Percentiles rank a stretch among this genome's conserved stretches.
Conservation (phyloP, 306 rosid genomes). For the Cucurbita maxima region DNA sequence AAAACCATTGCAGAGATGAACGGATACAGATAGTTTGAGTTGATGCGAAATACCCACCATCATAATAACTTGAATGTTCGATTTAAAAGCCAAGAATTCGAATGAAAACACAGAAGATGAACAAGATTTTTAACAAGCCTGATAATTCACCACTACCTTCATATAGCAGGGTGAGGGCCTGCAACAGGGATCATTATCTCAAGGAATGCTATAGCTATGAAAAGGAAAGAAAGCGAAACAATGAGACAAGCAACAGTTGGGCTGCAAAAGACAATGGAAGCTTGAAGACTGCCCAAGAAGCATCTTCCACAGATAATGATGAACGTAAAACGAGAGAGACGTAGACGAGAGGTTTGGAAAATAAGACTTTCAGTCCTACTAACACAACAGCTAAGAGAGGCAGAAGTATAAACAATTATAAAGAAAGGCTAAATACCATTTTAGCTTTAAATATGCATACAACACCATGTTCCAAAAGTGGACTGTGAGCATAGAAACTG, state of each 20-base stretch:
- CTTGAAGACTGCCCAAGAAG: background rate
- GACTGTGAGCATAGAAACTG: background rate
- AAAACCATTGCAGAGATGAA: background rate
- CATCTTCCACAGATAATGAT: background rate
- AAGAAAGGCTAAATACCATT: background rate
- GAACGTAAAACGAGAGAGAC: background rate
- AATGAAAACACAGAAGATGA: background rate
- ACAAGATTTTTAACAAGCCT: background rate
- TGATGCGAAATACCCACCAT: background rate
- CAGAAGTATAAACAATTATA: too few species aligned
- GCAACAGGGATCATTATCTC: background rate
- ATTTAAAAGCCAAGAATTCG: background rate
- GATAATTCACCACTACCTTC: background rate
- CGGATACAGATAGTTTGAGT: background rate
- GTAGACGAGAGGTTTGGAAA: background rate
- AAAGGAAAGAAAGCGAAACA: background rate
- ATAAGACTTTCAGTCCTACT: background rate
- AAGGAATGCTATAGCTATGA: background rate
- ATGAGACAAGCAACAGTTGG: background rate
- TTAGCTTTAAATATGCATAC: background rate
- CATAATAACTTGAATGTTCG: background rate
- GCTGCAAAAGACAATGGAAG: background rate
- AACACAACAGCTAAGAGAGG: background rate
- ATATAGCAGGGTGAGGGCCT: background rate
- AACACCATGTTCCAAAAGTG: background rate